Conservation (phyloP, 148 eudicot genomes). For the Arbutus unedo region DNA sequence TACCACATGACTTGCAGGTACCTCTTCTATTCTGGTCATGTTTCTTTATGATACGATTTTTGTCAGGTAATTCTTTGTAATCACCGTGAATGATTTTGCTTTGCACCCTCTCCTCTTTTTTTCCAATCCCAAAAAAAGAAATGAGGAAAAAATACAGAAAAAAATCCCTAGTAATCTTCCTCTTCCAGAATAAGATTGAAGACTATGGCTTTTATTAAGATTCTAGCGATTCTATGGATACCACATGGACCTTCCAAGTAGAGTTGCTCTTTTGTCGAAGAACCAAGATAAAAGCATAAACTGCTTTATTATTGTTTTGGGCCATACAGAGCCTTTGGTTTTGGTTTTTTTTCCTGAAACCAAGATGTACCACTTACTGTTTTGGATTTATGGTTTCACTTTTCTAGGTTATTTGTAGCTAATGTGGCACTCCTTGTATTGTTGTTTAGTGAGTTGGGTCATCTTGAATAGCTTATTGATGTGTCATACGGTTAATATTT, state of each 20-base stretch:
- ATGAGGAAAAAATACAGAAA: not conserved
- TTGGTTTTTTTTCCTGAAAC: not conserved
- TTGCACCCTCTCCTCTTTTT: not conserved
- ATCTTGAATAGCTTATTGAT: not conserved
- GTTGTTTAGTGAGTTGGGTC: not conserved
- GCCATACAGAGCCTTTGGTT: not conserved
- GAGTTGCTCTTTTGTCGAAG: not conserved
- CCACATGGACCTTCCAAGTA: not conserved
- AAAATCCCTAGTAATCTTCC: not conserved
- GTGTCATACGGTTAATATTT: not conserved
- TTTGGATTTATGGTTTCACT: not conserved
- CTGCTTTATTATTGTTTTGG: not conserved
- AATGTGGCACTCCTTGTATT: not conserved
- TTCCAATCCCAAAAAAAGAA: not conserved
- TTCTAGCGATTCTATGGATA: not conserved
- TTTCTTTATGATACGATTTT: not conserved
- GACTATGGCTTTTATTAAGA: not conserved
- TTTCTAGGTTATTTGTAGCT: not conserved
- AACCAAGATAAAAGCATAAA: not conserved
- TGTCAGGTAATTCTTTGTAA: not conserved
- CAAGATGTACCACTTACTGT: not conserved
- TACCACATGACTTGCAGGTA: conserved; percentile 94
- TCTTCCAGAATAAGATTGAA: not conserved
- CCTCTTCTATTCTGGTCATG: not conserved
- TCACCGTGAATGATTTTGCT: not conserved